Evolutionary conservation across 805 yeast genomes (phyloP), one percentile per base, ranked within the genome.

Genomic region (Teunomyces tritomae): DNA sequence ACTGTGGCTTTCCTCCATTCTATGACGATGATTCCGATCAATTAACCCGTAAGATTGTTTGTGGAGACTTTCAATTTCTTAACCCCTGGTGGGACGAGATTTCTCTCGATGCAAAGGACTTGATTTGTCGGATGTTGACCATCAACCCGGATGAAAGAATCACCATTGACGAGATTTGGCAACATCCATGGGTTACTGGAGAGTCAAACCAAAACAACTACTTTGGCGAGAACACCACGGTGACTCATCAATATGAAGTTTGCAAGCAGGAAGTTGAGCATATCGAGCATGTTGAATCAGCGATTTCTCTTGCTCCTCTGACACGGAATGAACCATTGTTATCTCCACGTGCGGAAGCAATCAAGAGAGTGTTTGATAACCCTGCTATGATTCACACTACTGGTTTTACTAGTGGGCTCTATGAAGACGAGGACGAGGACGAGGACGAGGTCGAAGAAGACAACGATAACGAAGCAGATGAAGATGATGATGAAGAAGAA

Each of bases 61-160:
- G 73, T 41, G 95, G 94, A 30, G 84, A 86, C 48, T 87, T 78
- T 64, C 78, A 80, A n/a, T 87, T 86, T 61, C 70, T 87, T 45
- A 70, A 78, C 49, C 96, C 96, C 1, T 87, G 96, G 96, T 87
- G 94, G 89, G 94, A 87, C 65, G 95, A 87, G 61, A 84, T 87
- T 30, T 76, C 85, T 44, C 66, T 62, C 34, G 89, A 83, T 32
- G 91, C 90, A 26, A 87, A 86, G 59, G 77, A 78, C 56, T 76
- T 87, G 57, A 87, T 87, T 10, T 66, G 78, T 3, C 82, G 79
- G 57, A 73, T 87, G 63, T 70, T 87, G 52, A 83, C 84, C 26
- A 85, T 85, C 11, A 82, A 87, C 61, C 91, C 94, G 1, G 71
- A 72, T 9, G 77, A 76, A 45, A 73, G 96, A 57, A 85, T 84